Percentiles rank a stretch among this genome's conserved stretches.
Evolutionary conservation across 2,329 filamentous ascomycete genomes (phyloP).

Genomic region (Hawksworthiomyces lignivorus): DNA sequence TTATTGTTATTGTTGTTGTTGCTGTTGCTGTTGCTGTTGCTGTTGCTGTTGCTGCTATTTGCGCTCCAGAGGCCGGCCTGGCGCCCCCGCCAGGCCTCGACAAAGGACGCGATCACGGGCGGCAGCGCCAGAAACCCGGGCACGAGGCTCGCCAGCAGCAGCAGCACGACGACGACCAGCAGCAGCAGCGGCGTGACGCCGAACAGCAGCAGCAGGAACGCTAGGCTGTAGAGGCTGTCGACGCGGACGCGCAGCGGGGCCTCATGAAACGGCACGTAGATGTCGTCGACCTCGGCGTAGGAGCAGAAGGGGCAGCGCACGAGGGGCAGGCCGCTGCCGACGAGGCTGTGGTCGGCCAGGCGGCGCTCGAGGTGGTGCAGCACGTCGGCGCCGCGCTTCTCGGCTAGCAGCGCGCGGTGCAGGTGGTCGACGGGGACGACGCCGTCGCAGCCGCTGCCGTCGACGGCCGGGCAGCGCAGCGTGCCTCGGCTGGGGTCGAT

Average conservation of each 20-base stretch:
- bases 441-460: constrained; percentile 63
- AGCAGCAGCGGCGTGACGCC: constrained; percentile 50
- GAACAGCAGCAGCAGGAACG: constrained; percentile 45
- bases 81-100: neutral
- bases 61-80: too few species aligned
- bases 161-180: constrained; percentile 38
- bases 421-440: constrained; percentile 63
- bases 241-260: constrained; percentile 49
- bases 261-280: constrained; percentile 53
- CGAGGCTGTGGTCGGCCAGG: constrained; percentile 66
- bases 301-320: constrained; percentile 83
- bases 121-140: constrained; percentile 37
- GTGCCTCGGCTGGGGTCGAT: constrained; percentile 67
- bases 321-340: constrained; percentile 66
- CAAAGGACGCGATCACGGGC: neutral
- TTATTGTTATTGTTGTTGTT: neutral
- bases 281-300: constrained; percentile 81
- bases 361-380: constrained; percentile 71
- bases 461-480: constrained; percentile 74
- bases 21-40: neutral
- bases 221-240: constrained; percentile 38
- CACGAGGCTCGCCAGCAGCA: constrained; percentile 23
- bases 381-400: constrained; percentile 62
- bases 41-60: neutral
- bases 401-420: constrained; percentile 61